Percentiles rank a stretch among this genome's conserved stretches.
Conservation (phyloP, 2,329 filamentous ascomycete species). For the Fusarium pseudoanthophilum region DNA sequence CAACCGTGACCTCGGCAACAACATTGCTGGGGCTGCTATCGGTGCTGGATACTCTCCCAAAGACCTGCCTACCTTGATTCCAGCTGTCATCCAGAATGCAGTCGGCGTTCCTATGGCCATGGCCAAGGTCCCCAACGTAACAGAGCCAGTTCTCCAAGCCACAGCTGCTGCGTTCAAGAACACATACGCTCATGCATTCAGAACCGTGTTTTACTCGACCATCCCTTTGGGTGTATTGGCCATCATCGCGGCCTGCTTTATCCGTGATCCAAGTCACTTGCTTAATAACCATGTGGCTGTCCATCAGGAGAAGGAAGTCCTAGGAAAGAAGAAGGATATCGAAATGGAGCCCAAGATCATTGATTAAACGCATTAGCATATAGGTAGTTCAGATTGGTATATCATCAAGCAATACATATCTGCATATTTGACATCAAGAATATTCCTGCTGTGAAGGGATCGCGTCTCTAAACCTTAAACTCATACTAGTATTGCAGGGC, state of each 20-base stretch:
- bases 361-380: background rate
- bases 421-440: background rate
- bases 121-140: constrained; percentile 14
- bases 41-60: background rate
- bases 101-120: constrained; percentile 12
- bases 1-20: constrained; percentile 1
- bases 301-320: constrained; percentile 11
- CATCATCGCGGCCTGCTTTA: background rate
- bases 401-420: background rate
- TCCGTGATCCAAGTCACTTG: constrained; percentile 8
- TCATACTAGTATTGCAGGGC: background rate
- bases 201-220: constrained; percentile 10
- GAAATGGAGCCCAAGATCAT: constrained; percentile 3
- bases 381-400: background rate
- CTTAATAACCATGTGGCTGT: constrained; percentile 21
- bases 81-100: constrained; percentile 7
- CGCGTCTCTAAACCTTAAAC: background rate
- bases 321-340: constrained; percentile 5
- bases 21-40: constrained; percentile 9
- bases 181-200: constrained; percentile 4
- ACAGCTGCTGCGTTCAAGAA: constrained; percentile 7
- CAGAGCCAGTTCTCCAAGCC: constrained; percentile 1
- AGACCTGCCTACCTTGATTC: background rate
- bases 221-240: background rate
- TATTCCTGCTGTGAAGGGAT: background rate